phyloP scores from a whole-genome alignment of 2,329 filamentous ascomycete genomes.

The Claviceps citrina region DNA sequence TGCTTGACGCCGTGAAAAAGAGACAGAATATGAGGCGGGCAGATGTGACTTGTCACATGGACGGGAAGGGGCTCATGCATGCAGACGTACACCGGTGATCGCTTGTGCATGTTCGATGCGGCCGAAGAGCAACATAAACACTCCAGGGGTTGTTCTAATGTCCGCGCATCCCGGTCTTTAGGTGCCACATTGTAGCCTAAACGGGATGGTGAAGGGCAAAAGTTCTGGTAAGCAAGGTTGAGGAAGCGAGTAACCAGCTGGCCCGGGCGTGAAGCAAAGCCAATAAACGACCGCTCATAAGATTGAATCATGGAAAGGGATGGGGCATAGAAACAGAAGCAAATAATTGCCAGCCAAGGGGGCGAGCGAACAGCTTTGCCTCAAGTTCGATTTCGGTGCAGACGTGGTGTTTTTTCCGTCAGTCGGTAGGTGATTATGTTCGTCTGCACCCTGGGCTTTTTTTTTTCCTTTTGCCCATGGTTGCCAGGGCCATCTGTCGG shows the following conservation, averaged over 20 bases:
- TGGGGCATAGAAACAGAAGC: neutral
- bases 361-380: neutral
- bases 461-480: neutral
- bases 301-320: neutral
- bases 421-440: neutral
- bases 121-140: constrained; percentile 2
- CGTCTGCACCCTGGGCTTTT: constrained; percentile 1
- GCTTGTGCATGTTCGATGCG: constrained; percentile 8
- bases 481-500: neutral
- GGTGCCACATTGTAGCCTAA: constrained; percentile 5
- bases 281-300: neutral
- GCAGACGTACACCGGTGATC: constrained; percentile 13
- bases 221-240: neutral
- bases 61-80: constrained; percentile 7
- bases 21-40: neutral
- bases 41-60: constrained; percentile 4
- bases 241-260: neutral
- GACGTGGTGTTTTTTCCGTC: neutral
- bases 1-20: neutral
- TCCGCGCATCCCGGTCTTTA: neutral
- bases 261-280: neutral
- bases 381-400: neutral
- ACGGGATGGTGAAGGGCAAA: constrained; percentile 3
- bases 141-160: neutral
- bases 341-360: neutral